phyloP scores from a whole-genome alignment of 192 early-diverging fungal genomes.

The Backusella parvicylindrica region DNA sequence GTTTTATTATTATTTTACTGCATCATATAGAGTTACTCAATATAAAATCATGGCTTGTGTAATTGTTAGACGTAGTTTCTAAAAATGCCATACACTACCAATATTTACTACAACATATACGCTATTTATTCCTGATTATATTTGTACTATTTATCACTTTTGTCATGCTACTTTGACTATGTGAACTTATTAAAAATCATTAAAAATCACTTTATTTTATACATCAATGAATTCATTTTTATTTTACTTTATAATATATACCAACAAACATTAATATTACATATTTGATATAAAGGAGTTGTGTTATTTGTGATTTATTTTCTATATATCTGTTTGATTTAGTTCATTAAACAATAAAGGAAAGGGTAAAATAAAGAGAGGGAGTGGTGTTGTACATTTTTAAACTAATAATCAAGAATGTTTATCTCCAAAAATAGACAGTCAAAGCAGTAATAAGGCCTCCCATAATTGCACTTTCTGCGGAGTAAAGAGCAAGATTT shows the following conservation, averaged over 20 bases:
- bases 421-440: slow-evolving; percentile 20
- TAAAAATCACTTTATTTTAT: too few species aligned
- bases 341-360: neutral
- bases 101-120: neutral
- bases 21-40: neutral
- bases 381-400: neutral
- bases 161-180: neutral
- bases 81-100: neutral
- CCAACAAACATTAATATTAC: neutral
- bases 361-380: neutral
- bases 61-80: neutral
- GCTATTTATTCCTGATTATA: neutral
- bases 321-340: neutral
- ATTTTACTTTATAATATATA: neutral
- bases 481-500: slow-evolving; percentile 21
- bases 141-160: neutral
- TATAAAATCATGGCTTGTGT: neutral
- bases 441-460: slow-evolving; percentile 28
- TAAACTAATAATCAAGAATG: neutral
- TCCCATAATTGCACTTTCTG: slow-evolving; percentile 35
- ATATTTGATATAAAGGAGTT: neutral
- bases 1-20: too few species aligned
- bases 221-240: neutral
- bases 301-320: neutral
- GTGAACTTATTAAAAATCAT: neutral